Evolutionary conservation across 1,284 basidiomycete genomes (phyloP), one percentile per base, ranked within the genome.

Genomic region (Rhodotorula sp.): DNA sequence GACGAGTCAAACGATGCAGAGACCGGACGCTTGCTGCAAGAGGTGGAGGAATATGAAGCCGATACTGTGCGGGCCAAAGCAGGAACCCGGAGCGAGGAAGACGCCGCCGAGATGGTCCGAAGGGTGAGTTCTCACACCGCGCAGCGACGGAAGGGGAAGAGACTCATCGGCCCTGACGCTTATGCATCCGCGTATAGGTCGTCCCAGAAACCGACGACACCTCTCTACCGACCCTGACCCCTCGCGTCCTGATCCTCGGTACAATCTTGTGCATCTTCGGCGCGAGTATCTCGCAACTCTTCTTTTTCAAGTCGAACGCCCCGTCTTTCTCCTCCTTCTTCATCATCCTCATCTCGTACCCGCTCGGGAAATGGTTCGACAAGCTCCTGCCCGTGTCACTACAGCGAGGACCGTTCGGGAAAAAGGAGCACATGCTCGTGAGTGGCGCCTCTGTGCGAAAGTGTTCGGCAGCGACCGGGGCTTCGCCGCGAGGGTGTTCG

Each of bases 191-290:
- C 10, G 8, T 12, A 43, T 55, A 79, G 81, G 81, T 83, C 3
- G 84, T 86, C 0, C 84, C 85, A 1, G 81, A 84, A 12, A 83
- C 81, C 1, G 86, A 87, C 77, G 85, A 86, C 66, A 82, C 85
- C 0, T 78, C 81, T 0, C 73, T 86, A 2, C 84, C 85, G 0
- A 83, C 85, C 0, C 77, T 86, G 6, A 86, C 85, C 0, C 79
- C 85, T 49, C 79, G 85, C 43, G 84, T 84, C 5, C 69, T 85
- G 7, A 23, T 85, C 8, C 81, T 86, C n/a, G 86, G 86, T 2
- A 80, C 79, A 2, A 71, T 84, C 55, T 84, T 87, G 76, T 85
- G 85, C 69, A 73, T 84, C 21, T 76, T 86, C 2, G 86, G 86
- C 10, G 85, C 73, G 21, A 58, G 67, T 48, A 58, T 71, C 55